A percentile compares a stretch with the other conserved stretches of the same genome.
Evolutionary conservation across 2,329 filamentous ascomycete genomes (phyloP).

Genomic region (Dothideomycetes sp.): DNA sequence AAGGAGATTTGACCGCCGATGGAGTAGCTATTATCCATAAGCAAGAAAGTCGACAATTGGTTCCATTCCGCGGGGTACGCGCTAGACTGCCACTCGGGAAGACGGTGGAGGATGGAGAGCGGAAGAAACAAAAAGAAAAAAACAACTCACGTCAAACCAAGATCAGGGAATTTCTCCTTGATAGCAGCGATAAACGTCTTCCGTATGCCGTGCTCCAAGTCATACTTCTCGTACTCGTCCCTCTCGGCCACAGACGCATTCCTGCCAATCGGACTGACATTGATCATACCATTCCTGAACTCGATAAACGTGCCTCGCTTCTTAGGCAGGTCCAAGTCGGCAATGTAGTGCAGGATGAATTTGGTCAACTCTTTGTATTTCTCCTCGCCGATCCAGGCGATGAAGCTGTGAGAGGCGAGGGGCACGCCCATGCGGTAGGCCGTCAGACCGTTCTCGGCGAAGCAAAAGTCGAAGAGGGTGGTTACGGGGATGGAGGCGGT

Average conservation of each 20-base stretch:
- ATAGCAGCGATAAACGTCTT: conserved; percentile 65
- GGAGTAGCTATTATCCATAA: conserved; percentile 62
- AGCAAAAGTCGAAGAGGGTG: conserved; percentile 91
- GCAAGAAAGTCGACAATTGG: too few relatives aligned
- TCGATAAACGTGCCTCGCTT: conserved; percentile 79
- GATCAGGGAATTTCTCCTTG: conserved; percentile 69
- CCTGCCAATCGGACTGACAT: conserved; percentile 71
- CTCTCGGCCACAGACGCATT: conserved; percentile 77
- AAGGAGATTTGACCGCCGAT: conserved; percentile 98
- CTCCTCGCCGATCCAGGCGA: conserved; percentile 79
- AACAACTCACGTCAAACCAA: conserved; percentile 65
- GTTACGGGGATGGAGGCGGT: conserved; percentile 58
- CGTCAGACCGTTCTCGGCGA: conserved; percentile 90
- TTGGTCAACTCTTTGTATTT: conserved; percentile 68
- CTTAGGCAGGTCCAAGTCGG: conserved; percentile 71
- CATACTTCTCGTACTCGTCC: conserved; percentile 70
- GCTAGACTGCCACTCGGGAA: too few relatives aligned
- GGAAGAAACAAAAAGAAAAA: too few relatives aligned
- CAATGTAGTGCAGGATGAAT: conserved; percentile 72
- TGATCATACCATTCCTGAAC: conserved; percentile 88
- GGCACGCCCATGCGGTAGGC: conserved; percentile 73
- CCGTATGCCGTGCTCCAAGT: conserved; percentile 66
- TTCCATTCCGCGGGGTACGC: too few relatives aligned
- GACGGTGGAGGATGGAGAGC: too few relatives aligned
- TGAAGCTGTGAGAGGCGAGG: conserved; percentile 75